Evolutionary conservation across 164 flowering plant genomes (phyloP), one percentile per base, ranked within the genome.

Genomic region (Cinnamomum micranthum): DNA sequence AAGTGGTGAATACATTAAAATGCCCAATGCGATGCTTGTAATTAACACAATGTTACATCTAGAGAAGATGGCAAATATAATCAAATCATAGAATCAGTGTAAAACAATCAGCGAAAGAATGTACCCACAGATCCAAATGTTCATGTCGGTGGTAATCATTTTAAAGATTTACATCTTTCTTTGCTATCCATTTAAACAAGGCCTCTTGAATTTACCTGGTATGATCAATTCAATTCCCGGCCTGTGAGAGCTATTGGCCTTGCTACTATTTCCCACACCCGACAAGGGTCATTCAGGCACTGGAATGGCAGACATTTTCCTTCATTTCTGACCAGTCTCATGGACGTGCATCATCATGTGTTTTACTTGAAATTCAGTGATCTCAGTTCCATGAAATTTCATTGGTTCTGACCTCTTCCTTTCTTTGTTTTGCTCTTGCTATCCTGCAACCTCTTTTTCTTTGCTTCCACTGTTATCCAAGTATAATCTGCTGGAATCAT

Each of bases 371-470:
- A 52, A 52, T 13, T 52, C 59, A 52, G 59, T 17, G 19, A 52
- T 15, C 59, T 14, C 35, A 31, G 35, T 31, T 31, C 35, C 35
- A 31, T 31, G 6, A 6, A 69, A 47, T 41, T 71, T 51, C 50
- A 68, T 33, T 67, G 79, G 71, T 75, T 81, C 60, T 81, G 84
- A 74, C 77, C 81, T 80, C 81, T 90, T 20, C 83, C 90, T 69
- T 80, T 90, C 88, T 87, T 93, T 13, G 91, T 76, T 77, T 89
- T 92, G 83, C 73, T 85, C 86, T 79, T 80, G 79, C 84, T 93
- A 75, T 91, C 97, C 82, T 87, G 94, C 89, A 86, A 88, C 81
- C 87, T 90, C 88, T 89, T 91, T 74, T 87, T 95, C 94, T 93
- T 93, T 47, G 79, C 94, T 82, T 93, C 97, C 6, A 89, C 86